Conservation (phyloP, 2,329 filamentous ascomycete species). For the Sporothrix brasiliensis region DNA sequence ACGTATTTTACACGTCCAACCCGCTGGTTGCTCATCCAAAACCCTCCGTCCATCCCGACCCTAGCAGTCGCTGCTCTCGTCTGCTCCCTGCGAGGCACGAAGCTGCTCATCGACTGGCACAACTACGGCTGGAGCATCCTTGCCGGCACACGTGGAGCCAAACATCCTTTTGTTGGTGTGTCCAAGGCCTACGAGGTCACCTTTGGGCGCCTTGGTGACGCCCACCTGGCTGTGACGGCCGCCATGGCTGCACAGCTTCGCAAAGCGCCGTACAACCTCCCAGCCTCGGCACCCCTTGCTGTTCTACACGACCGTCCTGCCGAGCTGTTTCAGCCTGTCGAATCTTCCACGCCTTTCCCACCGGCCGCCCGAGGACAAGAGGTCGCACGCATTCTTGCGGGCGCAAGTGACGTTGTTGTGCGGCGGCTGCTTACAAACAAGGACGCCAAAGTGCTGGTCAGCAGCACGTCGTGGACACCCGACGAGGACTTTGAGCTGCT, state of each 20-base stretch:
- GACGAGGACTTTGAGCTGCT: slow-evolving; percentile 94
- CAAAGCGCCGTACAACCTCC: slow-evolving; percentile 64
- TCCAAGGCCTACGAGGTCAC: slow-evolving; percentile 76
- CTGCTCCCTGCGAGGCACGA: slow-evolving; percentile 75
- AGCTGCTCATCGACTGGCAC: slow-evolving; percentile 94
- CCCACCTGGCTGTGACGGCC: slow-evolving; percentile 84
- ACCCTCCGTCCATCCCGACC: slow-evolving; percentile 92
- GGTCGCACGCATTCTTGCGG: slow-evolving; percentile 30
- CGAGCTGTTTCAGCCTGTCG: slow-evolving; percentile 74
- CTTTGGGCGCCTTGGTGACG: slow-evolving; percentile 68
- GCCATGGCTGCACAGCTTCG: slow-evolving; percentile 80
- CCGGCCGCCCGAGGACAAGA: slow-evolving; percentile 10
- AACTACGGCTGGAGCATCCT: slow-evolving; percentile 98
- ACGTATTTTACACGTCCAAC: slow-evolving; percentile 73
- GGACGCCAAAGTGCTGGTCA: slow-evolving; percentile 65
- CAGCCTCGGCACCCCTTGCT: slow-evolving; percentile 58
- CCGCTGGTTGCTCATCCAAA: slow-evolving; percentile 80
- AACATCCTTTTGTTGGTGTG: slow-evolving; percentile 74
- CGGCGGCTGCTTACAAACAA: slow-evolving; percentile 11
- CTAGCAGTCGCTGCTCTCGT: slow-evolving; percentile 73
- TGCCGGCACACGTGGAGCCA: slow-evolving; percentile 58
- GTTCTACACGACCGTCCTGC: slow-evolving; percentile 87
- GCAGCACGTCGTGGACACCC: slow-evolving; percentile 94
- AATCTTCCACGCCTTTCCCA: slow-evolving; percentile 14
- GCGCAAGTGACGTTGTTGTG: slow-evolving; percentile 10